A percentile compares a stretch with the other conserved stretches of the same genome.
Evolutionary conservation across 208 protist genomes (phyloP).

Genomic region (Willaertia magna): DNA sequence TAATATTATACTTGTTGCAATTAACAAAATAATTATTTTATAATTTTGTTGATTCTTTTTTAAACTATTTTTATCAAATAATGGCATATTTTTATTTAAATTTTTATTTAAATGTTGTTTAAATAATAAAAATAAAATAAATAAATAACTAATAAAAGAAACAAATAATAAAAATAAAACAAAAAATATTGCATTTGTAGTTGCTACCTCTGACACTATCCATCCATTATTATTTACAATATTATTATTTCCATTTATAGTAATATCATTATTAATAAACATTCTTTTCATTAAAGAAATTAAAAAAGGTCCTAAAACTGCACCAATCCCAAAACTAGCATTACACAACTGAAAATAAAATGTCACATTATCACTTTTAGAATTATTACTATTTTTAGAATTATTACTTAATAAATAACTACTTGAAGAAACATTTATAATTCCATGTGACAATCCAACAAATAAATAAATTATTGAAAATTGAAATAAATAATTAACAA

Average conservation of each 20-base stretch:
- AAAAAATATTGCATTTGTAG: not conserved
- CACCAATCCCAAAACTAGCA: not conserved
- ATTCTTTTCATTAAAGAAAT: not conserved
- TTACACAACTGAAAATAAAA: not conserved
- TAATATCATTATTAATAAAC: too few species aligned
- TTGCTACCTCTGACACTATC: not conserved
- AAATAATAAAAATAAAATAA: too few species aligned
- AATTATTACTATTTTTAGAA: too few species aligned
- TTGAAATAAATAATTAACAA: not conserved
- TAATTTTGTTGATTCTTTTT: too few species aligned
- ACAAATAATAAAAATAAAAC: not conserved
- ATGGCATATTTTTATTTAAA: too few species aligned
- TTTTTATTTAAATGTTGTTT: too few species aligned
- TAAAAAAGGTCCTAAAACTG: not conserved
- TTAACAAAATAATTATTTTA: not conserved
- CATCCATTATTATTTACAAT: too few species aligned
- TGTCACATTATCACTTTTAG: not conserved
- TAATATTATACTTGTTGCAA: too few species aligned
- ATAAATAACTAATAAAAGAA: not conserved
- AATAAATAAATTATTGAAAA: not conserved
- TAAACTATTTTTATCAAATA: too few species aligned
- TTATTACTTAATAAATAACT: not conserved
- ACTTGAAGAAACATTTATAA: not conserved
- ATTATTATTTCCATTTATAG: too few species aligned
- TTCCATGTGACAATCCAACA: not conserved